Base-by-base conservation (phyloP, 1,139 yeast genomes). In the Ashbya aceris region DNA sequence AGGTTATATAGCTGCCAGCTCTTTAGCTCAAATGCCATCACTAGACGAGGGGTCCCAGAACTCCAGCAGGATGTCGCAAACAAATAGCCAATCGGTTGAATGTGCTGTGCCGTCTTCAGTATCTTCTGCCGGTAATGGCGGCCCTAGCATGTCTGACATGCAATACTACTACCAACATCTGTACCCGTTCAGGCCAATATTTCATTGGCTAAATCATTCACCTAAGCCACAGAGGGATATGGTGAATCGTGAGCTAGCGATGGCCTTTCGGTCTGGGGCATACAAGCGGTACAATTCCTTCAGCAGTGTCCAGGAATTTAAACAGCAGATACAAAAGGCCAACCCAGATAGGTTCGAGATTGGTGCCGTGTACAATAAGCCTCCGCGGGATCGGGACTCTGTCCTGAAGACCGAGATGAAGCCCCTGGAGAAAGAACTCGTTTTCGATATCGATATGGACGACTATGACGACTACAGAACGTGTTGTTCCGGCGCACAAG, bases 401-500 rank as follows among this genome's bases (percentile, higher is more conserved):
- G 68, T 86, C n/a, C 78, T 94, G 17, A 85, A 85, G 53, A 73
- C 74, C 37, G 83, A 87, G 20, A 76, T 87, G 77, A 79, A 79
- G 54, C 93, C 98, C 0, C 56, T 83, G 29, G 71, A 78, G 50
- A 91, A 91, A 60, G 99, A 91, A 60, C 70, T 91, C 49, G 96
- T 89, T 7, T 83, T 91, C 52, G 99, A 91, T 77, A 91, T 91
- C 52, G 99, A 91, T 79, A 76, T 91, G 69, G 93, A 96, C 11
- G 98, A 93, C 68, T 91, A 91, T 61, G 97, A 91, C 62, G 85
- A 79, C 27, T 76, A 86, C 50, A 77, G 99, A 66, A 91, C 96
- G 0, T 91, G 99, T 63, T 91, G 99, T 61, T 69, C 77, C 10
- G 91, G 84, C 38, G 87, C 95, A 1, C 74, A 73, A 37, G 89